Evolutionary conservation across 2,329 filamentous ascomycete species (phyloP).

Genomic region (Colletotrichum graminicola): DNA sequence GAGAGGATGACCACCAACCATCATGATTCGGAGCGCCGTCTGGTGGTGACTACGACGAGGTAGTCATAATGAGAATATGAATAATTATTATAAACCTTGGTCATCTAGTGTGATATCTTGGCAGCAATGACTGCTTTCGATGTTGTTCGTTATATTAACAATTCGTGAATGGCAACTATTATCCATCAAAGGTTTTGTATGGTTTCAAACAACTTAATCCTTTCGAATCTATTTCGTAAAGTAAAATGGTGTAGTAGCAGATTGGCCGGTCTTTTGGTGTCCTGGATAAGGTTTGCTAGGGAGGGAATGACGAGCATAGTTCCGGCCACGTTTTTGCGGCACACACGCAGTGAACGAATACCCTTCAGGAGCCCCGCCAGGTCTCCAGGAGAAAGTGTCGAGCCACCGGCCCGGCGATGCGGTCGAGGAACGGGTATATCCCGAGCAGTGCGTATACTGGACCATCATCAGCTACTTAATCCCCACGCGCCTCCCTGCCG

Average conservation of each 20-base stretch:
- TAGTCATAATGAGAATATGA: conserved; percentile 36
- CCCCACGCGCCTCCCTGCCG: no score
- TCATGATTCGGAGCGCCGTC: no score
- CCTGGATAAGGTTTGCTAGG: no score
- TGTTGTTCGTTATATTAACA: no score
- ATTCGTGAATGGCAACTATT: no score
- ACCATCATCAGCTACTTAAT: neutral
- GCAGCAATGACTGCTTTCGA: neutral
- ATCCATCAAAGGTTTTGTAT: no score
- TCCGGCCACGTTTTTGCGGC: no score
- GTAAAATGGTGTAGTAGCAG: no score
- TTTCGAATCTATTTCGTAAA: no score
- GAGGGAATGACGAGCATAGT: no score
- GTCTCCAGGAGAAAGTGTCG: neutral
- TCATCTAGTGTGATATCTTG: neutral
- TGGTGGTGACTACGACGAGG: conserved; percentile 28
- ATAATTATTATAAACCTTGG: neutral
- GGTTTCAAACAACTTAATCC: no score
- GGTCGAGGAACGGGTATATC: conserved; percentile 21
- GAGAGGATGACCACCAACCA: conserved; percentile 3
- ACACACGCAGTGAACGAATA: neutral
- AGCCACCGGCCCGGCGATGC: neutral
- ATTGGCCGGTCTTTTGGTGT: no score
- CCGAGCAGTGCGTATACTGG: conserved; percentile 26
- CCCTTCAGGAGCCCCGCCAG: neutral